A percentile compares a stretch with the other conserved stretches of the same genome.
These are phyloP conservation scores for Syzygium aromaticum DNA, from an alignment of 345 rosid genomes.

Conservation along the genomic window DNA sequence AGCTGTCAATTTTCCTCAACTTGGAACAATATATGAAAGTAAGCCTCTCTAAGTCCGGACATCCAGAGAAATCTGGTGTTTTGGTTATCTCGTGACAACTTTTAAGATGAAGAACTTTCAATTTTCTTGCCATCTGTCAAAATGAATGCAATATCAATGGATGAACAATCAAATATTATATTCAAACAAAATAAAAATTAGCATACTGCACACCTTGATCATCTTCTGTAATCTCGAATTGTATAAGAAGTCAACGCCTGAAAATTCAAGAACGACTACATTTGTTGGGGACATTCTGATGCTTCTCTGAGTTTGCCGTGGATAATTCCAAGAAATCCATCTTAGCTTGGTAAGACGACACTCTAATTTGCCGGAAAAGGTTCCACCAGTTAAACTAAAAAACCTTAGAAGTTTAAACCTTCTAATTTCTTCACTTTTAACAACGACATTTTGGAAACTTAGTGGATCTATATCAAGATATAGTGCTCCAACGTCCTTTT, in stretches of 20 bases:
- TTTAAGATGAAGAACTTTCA: not conserved
- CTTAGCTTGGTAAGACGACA: not conserved
- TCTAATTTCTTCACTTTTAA: not conserved
- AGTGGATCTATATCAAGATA: not conserved
- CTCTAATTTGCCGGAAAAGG: not conserved
- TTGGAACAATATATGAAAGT: rapidly evolving
- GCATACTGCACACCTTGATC: not conserved
- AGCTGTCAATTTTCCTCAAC: not conserved
- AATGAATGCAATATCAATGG: not conserved
- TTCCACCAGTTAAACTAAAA: not conserved
- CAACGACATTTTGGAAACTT: not conserved
- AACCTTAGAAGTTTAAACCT: not conserved
- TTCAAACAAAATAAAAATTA: not conserved
- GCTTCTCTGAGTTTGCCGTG: not conserved
- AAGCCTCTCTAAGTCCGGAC: not conserved
- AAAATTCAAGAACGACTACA: not conserved
- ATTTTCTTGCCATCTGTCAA: not conserved
- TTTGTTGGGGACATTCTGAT: not conserved
- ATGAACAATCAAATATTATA: not conserved
- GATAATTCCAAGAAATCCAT: conserved; percentile 1
- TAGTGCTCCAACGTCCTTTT: not conserved
- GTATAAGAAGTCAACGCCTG: not conserved
- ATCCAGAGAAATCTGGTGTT: not conserved
- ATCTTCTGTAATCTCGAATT: not conserved
- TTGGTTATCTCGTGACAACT: not conserved